Percentiles rank a stretch among this genome's conserved stretches.
Conservation (phyloP, 495 filamentous ascomycete genomes). For the Lasiosphaeriaceae sp. region DNA sequence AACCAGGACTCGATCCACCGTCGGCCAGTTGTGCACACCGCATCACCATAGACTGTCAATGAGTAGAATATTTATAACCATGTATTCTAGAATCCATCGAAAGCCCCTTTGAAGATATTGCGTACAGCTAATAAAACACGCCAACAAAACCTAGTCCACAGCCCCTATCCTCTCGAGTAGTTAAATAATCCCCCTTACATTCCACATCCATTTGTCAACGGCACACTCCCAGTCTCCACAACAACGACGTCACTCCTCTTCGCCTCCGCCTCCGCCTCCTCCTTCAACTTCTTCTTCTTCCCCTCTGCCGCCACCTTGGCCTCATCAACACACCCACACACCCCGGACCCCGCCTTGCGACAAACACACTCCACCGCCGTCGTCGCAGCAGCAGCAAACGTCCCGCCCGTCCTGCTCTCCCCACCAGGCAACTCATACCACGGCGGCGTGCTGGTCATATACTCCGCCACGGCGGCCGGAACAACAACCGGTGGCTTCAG, state of each 20-base stretch:
- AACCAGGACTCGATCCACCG: too few species aligned
- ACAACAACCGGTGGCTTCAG: too few species aligned
- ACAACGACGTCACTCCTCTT: background rate
- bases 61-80: too few species aligned
- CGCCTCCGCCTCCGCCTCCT: background rate
- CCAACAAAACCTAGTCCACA: too few species aligned
- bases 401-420: background rate
- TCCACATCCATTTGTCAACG: background rate
- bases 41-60: too few species aligned
- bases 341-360: background rate
- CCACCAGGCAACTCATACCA: conserved; percentile 7
- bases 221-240: background rate
- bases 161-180: too few species aligned
- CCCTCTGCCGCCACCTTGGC: background rate
- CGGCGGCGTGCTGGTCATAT: background rate
- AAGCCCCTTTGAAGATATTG: too few species aligned
- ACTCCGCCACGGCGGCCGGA: background rate
- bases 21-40: too few species aligned
- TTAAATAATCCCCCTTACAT: background rate
- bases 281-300: background rate
- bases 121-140: too few species aligned
- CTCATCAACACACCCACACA: background rate
- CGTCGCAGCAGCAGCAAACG: background rate
- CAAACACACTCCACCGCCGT: background rate
- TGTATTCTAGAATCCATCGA: too few species aligned